Conservation (phyloP, 2,329 filamentous ascomycete species). For the Furcasterigmium furcatum region DNA sequence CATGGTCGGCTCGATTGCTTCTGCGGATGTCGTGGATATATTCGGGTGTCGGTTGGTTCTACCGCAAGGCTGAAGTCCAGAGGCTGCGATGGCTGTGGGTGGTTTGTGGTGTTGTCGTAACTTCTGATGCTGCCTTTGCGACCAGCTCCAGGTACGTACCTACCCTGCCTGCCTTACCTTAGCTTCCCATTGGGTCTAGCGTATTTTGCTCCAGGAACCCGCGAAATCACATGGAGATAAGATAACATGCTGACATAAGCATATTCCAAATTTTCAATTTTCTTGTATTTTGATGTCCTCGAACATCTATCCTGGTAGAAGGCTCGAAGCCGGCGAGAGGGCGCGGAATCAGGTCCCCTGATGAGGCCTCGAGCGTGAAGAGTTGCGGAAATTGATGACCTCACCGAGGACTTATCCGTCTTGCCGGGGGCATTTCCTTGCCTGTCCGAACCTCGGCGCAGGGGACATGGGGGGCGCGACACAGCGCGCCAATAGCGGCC, state of each 20-base stretch:
- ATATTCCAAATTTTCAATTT: not conserved
- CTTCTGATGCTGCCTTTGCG: conserved; percentile 21
- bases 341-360: no score
- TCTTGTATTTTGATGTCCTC: no score
- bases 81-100: conserved; percentile 4
- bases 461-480: conserved; percentile 5
- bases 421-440: not conserved
- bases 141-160: conserved; percentile 6
- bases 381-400: not conserved
- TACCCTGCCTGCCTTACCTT: no score
- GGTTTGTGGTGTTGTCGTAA: conserved; percentile 13
- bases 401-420: conserved; percentile 1
- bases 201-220: not conserved
- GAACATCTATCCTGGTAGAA: no score
- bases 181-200: conserved; percentile 13
- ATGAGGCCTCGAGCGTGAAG: no score
- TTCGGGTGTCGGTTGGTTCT: no score
- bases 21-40: no score
- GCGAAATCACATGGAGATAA: conserved; percentile 7
- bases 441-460: conserved; percentile 11
- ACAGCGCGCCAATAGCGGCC: conserved; percentile 6
- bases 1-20: conserved; percentile 53
- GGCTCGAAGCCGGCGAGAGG: no score
- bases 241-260: not conserved
- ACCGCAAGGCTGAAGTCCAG: conserved; percentile 4